Evolutionary conservation across 371 early-diverging fungal genomes (phyloP).

Genomic region (Lichtheimia hyalospora): DNA sequence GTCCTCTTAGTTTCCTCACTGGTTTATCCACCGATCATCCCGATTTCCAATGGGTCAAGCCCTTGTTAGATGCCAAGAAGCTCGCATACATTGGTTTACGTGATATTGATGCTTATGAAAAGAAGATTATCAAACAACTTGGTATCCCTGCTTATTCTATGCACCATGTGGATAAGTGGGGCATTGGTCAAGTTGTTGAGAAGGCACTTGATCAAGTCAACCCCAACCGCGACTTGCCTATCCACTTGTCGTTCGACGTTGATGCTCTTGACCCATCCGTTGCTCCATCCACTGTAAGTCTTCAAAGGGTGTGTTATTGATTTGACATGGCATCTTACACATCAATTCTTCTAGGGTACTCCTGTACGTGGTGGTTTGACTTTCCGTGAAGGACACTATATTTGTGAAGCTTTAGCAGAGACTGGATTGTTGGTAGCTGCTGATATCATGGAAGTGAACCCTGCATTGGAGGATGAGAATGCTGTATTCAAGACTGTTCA

Average conservation of each 20-base stretch:
- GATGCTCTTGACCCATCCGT: slow-evolving; percentile 15
- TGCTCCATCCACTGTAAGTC: slow-evolving; percentile 47
- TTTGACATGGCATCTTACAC: not conserved
- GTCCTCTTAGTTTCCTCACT: slow-evolving; percentile 90
- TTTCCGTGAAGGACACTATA: slow-evolving; percentile 88
- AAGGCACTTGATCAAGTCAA: slow-evolving; percentile 93
- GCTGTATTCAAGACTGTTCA: slow-evolving; percentile 82
- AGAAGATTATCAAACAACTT: slow-evolving; percentile 74
- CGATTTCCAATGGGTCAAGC: slow-evolving; percentile 86
- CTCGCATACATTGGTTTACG: slow-evolving; percentile 97
- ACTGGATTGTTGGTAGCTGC: slow-evolving; percentile 90
- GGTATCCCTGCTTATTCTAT: slow-evolving; percentile 93
- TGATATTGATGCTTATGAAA: slow-evolving; percentile 91
- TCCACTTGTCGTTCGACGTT: slow-evolving; percentile 66
- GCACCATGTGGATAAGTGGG: slow-evolving; percentile 96
- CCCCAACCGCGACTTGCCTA: slow-evolving; percentile 77
- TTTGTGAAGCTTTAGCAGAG: slow-evolving; percentile 90
- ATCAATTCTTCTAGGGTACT: slow-evolving; percentile 58
- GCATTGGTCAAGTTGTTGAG: slow-evolving; percentile 91
- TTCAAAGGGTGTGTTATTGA: too few relatives aligned
- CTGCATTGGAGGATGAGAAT: slow-evolving; percentile 74
- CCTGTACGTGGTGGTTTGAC: slow-evolving; percentile 97
- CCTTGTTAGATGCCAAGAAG: slow-evolving; percentile 71
- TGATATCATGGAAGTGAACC: slow-evolving; percentile 96
- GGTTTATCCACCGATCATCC: slow-evolving; percentile 75